Evolutionary conservation across 2,329 filamentous ascomycete genomes (phyloP), one percentile per base, ranked within the genome.

Genomic region (Hymenoscyphus repandus): DNA sequence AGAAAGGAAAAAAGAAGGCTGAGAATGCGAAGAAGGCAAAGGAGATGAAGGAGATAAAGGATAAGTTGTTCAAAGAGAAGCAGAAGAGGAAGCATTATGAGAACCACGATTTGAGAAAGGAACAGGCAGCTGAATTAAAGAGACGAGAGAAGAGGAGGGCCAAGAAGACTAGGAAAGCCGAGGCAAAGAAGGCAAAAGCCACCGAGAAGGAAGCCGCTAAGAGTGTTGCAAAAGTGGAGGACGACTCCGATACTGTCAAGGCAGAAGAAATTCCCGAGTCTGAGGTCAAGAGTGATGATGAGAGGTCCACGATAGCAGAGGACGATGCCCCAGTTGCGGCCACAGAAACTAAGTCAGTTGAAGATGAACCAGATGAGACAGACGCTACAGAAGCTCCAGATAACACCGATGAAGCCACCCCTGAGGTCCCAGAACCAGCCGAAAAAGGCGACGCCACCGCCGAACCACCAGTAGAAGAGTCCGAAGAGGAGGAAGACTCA

Each of bases 1-100:
- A 74, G 63, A 69, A 69, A 43, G 72, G 71, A 1, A 71, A 71
- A 20, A 71, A 73, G 37, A 73, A 71, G 2, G 69, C 72, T 18
- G 70, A 74, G 59, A 69, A 70, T 50, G 72, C 71, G 56, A 67
- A 70, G 37, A 58, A 60, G n/a, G 45, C 54, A 2, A 70, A 69
- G 49, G 66, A 66, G 2, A 70, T 69, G 62, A 54, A 68, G 58
- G 45, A 58, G 58, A 45, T 71, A 62, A 68, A 69, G 67, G 46
- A 60, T 31, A 45, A 51, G 34, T 36, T 53, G 40, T 53, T 39
- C 38, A 53, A 51, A 56, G 64, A 43, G 61, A 67, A 27, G 61
- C 63, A 52, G 63, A 64, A 48, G 53, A 54, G 10, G 44, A 27
- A 32, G 55, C 33, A 51, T 30, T 53, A 54, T n/a, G 53, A 45